A percentile compares a stretch with the other conserved stretches of the same genome.
Evolutionary conservation across 176 grass and related monocot genomes (phyloP).

Genomic region (Urochloa ruziziensis): DNA sequence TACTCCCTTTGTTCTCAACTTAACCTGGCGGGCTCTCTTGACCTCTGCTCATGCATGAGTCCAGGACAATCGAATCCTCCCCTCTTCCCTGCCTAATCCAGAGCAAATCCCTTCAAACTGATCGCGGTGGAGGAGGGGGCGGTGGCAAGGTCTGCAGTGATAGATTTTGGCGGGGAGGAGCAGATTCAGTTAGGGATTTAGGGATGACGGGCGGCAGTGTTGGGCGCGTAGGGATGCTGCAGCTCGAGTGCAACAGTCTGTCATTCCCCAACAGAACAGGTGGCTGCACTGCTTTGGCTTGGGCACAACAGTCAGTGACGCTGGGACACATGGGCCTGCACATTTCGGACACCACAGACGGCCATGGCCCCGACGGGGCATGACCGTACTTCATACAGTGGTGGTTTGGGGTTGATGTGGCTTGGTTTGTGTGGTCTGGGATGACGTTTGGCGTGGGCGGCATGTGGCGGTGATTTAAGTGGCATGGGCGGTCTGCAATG

Average conservation of each 20-base stretch:
- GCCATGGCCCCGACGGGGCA: neutral
- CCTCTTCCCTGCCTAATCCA: too few species aligned
- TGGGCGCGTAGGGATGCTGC: neutral
- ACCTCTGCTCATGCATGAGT: neutral
- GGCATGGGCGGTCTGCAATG: too few species aligned
- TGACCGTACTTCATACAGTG: neutral
- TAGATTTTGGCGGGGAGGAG: neutral
- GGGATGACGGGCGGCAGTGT: neutral
- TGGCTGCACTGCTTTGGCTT: too few species aligned
- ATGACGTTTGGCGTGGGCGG: too few species aligned
- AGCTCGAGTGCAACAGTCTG: neutral
- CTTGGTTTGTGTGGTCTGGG: neutral
- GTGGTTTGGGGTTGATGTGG: neutral
- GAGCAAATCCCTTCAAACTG: too few species aligned
- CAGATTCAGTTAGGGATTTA: neutral
- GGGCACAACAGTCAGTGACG: neutral
- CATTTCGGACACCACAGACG: neutral
- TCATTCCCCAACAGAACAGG: neutral
- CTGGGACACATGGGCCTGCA: neutral
- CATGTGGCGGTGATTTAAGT: too few species aligned
- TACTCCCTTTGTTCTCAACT: neutral
- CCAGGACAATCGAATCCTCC: too few species aligned
- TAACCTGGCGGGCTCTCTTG: too few species aligned
- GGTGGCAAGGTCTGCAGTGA: neutral
- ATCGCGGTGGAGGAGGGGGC: too few species aligned